Conservation (phyloP, 177 flowering plant genomes). For the Vitis hybrid region DNA sequence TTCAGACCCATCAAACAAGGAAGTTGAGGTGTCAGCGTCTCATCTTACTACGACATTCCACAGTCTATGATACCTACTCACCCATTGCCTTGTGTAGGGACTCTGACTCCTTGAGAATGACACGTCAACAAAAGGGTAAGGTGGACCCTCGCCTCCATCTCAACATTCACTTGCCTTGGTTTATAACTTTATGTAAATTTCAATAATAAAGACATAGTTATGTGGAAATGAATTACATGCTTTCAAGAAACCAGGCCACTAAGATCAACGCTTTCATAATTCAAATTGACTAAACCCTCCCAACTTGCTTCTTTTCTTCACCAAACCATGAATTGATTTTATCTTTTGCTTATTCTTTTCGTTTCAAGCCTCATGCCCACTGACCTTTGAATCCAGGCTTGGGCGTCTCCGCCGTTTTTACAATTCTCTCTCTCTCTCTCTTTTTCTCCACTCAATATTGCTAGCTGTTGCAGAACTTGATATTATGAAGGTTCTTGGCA, state of each 20-base stretch:
- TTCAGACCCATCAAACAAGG: neutral
- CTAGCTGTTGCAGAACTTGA: no score
- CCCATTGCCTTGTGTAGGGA: neutral
- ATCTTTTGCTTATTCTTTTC: slow-evolving; percentile 10
- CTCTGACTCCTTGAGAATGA: slow-evolving; percentile 13
- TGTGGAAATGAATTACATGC: neutral
- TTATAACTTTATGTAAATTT: no score
- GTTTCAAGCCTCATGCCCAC: slow-evolving; percentile 1
- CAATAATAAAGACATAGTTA: no score
- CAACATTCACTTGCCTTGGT: no score
- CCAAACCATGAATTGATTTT: slow-evolving; percentile 19
- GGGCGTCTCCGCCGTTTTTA: neutral
- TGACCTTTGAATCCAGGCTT: neutral
- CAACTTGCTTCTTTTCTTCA: slow-evolving; percentile 30
- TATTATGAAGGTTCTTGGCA: no score
- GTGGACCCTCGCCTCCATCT: neutral
- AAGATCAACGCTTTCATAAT: slow-evolving; percentile 22
- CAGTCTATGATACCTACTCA: neutral
- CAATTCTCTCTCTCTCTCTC: neutral
- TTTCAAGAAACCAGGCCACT: neutral
- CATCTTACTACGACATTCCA: neutral
- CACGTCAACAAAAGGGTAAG: slow-evolving; percentile 21
- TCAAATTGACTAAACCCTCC: slow-evolving; percentile 18
- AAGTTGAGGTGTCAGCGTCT: slow-evolving; percentile 10
- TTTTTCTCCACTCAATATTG: neutral